Base-by-base conservation (phyloP, 345 rosid species). In the Ceriops decandra region DNA sequence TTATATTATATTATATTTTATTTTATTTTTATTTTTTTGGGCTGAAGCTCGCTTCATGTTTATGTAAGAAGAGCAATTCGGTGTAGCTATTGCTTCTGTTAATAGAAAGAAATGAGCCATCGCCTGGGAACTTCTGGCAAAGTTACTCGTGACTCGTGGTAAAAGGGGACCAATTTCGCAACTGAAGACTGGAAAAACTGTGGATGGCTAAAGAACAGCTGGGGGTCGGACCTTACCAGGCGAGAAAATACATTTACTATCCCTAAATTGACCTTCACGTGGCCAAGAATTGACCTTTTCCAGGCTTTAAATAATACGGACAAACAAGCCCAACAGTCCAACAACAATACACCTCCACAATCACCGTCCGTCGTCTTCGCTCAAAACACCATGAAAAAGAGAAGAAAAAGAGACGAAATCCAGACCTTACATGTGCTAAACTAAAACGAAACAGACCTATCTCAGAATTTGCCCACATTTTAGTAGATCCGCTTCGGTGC, bases 371-470 rank as follows among this genome's bases (percentile, higher is more conserved):
- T 22, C 60, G 0, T 61, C 66, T 24, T 52, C 67, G 19, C 16
- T 57, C 33, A 42, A 33, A 9, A 47, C 75, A 56, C 63, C 75
- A 71, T 76, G 80, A 73, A 51, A 70, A 72, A 51, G 57, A 68
- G 72, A 76, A 74, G 71, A 64, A 79, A 76, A 70, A 35, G 64
- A 72, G 30, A 42, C 63, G 60, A 31, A 69, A 30, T n/a, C 49
- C 30, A 17, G 57, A 22, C 60, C 49, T 33, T 24, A 42, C 21
- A 42, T 52, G 17, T 6, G 21, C 47, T 21, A 13, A 42, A 57
- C 57, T 54, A 33, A 35, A n/a, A 63, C 32, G 67, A 59, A 22
- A 7, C 70, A 28, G 38, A 32, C 32, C 46, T 49, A 35, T 62
- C 57, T 62, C 74, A 63, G 76, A 67, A 65, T 57, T 53, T 31